Evolutionary conservation across 441 rosid species (phyloP).

Genomic region (Hura crepitans): DNA sequence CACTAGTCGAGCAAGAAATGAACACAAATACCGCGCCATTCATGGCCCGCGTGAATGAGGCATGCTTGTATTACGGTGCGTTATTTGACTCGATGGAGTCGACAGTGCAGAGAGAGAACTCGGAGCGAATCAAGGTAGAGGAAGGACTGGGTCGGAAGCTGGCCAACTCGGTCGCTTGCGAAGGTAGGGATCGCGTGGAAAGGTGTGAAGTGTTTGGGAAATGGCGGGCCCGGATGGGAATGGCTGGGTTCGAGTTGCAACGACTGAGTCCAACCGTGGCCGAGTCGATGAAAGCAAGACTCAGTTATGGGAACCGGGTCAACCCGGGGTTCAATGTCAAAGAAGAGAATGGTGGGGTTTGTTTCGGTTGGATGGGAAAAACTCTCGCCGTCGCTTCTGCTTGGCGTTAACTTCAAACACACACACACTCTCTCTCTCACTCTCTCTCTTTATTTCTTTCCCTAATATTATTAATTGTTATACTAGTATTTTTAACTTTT

Average conservation of each 20-base stretch:
- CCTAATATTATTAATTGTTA: slow-evolving; percentile 34
- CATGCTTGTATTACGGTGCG: slow-evolving; percentile 58
- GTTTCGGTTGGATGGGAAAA: slow-evolving; percentile 88
- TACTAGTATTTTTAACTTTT: slow-evolving; percentile 32
- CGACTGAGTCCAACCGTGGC: slow-evolving; percentile 49
- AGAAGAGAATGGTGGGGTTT: slow-evolving; percentile 74
- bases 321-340: slow-evolving; percentile 72
- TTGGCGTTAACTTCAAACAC: slow-evolving; percentile 60
- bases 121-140: slow-evolving; percentile 56
- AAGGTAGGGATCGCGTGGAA: slow-evolving; percentile 77
- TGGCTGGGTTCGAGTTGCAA: slow-evolving; percentile 82
- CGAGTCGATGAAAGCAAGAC: slow-evolving; percentile 52
- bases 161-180: slow-evolving; percentile 75
- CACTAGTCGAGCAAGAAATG: slow-evolving; percentile 81
- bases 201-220: slow-evolving; percentile 97
- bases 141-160: slow-evolving; percentile 64
- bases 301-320: slow-evolving; percentile 41
- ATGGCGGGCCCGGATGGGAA: slow-evolving; percentile 92
- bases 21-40: slow-evolving; percentile 85
- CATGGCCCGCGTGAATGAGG: slow-evolving; percentile 56
- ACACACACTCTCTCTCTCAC: too few relatives aligned
- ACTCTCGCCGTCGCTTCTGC: slow-evolving; percentile 94
- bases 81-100: slow-evolving; percentile 75
- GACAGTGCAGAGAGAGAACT: slow-evolving; percentile 34
- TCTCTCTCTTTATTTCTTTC: slow-evolving; percentile 5